Percentiles rank a stretch among this genome's conserved stretches.
These are phyloP conservation scores for Lotus japonicus DNA, from an alignment of 306 rosid genomes.

Conservation along the genomic window DNA sequence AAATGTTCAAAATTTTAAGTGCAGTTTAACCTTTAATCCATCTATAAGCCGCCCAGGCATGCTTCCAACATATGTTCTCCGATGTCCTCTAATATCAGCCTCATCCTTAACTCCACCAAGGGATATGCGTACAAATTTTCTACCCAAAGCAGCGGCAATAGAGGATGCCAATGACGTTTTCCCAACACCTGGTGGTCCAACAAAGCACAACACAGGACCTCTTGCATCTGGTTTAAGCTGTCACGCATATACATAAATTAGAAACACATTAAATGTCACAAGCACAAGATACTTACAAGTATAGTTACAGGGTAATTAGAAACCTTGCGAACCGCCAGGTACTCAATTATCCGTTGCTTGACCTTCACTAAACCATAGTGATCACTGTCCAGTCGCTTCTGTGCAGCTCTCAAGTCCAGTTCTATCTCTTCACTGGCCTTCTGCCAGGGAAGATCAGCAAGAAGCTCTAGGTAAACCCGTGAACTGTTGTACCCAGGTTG, in stretches of 20 bases:
- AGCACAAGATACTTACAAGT: slow-evolving; percentile 7
- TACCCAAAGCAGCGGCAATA: slow-evolving; percentile 93
- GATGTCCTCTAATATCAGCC: slow-evolving; percentile 97
- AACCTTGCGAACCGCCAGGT: slow-evolving; percentile 99
- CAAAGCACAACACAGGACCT: slow-evolving; percentile 99
- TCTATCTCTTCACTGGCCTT: slow-evolving; percentile 79
- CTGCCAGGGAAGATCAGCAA: slow-evolving; percentile 96
- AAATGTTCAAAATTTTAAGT: neutral
- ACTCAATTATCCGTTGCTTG: slow-evolving; percentile 94
- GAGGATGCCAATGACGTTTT: slow-evolving; percentile 99
- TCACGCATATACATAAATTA: slow-evolving; percentile 20
- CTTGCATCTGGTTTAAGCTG: slow-evolving; percentile 99
- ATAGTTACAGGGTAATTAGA: slow-evolving; percentile 12
- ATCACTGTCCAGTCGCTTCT: slow-evolving; percentile 78
- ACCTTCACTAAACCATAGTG: slow-evolving; percentile 91
- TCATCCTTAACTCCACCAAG: slow-evolving; percentile 99
- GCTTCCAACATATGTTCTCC: slow-evolving; percentile 99
- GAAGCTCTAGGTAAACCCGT: slow-evolving; percentile 90
- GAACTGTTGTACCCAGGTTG: slow-evolving; percentile 97
- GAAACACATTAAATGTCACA: slow-evolving; percentile 23
- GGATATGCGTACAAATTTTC: slow-evolving; percentile 94
- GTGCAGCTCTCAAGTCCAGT: slow-evolving; percentile 80
- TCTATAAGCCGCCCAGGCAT: slow-evolving; percentile 99
- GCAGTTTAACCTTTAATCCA: slow-evolving; percentile 71
- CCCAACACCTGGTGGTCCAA: slow-evolving; percentile 99